Evolutionary conservation across 2,329 filamentous ascomycete genomes (phyloP).

Genomic region (Madurella mycetomatis): DNA sequence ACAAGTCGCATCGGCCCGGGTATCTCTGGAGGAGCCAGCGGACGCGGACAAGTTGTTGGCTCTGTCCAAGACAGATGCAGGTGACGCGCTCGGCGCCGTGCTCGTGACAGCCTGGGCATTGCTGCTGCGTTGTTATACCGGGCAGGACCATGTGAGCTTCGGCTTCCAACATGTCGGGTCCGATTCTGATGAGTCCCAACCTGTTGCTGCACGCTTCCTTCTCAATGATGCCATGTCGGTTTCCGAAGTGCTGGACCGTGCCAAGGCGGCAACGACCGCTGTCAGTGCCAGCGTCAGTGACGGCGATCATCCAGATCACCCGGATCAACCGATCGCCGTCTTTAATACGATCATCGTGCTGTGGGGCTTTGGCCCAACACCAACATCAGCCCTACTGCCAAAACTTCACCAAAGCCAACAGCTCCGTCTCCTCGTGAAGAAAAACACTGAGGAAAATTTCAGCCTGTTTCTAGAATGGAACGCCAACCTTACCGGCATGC

Average conservation of each 20-base stretch:
- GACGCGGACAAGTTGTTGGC: conserved; percentile 7
- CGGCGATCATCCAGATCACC: background rate
- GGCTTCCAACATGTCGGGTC: conserved; percentile 10
- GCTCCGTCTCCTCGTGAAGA: conserved; percentile 18
- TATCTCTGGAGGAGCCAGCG: conserved; percentile 7
- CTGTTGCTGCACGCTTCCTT: conserved; percentile 12
- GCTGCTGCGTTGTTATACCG: conserved; percentile 23
- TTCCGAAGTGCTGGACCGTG: background rate
- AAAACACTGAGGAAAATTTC: background rate
- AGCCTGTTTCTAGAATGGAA: conserved; percentile 22
- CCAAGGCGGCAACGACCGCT: conserved; percentile 9
- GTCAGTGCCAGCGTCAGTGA: background rate
- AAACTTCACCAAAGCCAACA: conserved; percentile 12
- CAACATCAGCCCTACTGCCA: background rate
- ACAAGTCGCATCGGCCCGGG: conserved; percentile 13
- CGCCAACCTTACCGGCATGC: conserved; percentile 14
- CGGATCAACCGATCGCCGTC: conserved; percentile 1
- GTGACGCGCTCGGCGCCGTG: conserved; percentile 13
- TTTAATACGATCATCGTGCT: conserved; percentile 20
- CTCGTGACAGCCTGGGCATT: conserved; percentile 21
- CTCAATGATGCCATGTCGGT: conserved; percentile 13
- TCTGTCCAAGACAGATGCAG: conserved; percentile 13
- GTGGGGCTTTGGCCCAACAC: conserved; percentile 9
- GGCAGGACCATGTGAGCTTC: conserved; percentile 22
- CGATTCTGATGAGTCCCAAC: background rate